phyloP scores from a whole-genome alignment of 2,329 filamentous ascomycete species.

The Neoascochyta sp. region DNA sequence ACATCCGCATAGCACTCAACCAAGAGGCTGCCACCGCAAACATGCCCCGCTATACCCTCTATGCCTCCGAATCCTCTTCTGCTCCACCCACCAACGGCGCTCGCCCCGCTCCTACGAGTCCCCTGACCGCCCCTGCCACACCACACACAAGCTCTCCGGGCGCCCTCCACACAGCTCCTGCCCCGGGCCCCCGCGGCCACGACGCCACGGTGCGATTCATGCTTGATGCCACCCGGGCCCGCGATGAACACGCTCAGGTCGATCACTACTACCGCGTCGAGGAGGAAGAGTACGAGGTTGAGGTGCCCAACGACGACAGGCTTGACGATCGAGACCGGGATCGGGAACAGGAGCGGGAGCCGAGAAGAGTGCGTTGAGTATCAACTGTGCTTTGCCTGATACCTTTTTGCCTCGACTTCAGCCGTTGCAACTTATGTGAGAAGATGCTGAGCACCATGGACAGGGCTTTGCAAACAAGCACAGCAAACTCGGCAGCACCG shows the following conservation, averaged over 20 bases:
- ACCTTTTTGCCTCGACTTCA: no score
- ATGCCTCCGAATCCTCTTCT: constrained; percentile 25
- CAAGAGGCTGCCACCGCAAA: constrained; percentile 65
- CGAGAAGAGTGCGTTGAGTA: constrained; percentile 30
- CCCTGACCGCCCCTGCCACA: constrained; percentile 43
- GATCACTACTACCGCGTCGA: constrained; percentile 67
- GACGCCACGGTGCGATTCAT: constrained; percentile 86
- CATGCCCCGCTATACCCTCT: constrained; percentile 58
- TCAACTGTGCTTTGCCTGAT: constrained; percentile 13
- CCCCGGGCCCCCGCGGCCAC: constrained; percentile 41
- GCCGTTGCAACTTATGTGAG: no score
- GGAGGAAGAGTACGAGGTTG: constrained; percentile 75
- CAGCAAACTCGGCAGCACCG: no score
- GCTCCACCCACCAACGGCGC: constrained; percentile 17
- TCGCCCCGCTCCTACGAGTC: constrained; percentile 28
- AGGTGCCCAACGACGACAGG: constrained; percentile 42
- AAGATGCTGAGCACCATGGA: no score
- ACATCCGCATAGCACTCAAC: constrained; percentile 82
- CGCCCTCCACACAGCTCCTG: constrained; percentile 34
- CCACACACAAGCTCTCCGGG: constrained; percentile 44
- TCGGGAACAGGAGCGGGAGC: constrained; percentile 18
- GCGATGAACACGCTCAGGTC: constrained; percentile 65
- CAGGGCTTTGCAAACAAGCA: no score
- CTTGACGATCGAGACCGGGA: constrained; percentile 19
- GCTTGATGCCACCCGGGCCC: constrained; percentile 73